phyloP scores from a whole-genome alignment of 371 early-diverging fungal genomes.

The Dipsacomyces acuminosporus region DNA sequence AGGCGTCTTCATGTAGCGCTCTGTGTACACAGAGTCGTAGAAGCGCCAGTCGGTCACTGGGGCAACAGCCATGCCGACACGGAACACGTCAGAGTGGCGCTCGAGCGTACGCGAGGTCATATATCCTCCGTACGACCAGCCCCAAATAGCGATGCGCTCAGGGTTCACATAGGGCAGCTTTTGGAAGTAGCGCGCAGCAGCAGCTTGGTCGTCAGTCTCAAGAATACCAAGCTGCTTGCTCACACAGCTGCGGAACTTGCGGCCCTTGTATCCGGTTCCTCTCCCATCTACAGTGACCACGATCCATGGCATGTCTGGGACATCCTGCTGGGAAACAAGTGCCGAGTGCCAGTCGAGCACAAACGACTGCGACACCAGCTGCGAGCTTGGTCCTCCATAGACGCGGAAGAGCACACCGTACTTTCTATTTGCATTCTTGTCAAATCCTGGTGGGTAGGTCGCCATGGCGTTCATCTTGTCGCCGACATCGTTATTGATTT shows the following conservation, averaged over 20 bases:
- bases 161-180: conserved; percentile 69
- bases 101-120: conserved; percentile 83
- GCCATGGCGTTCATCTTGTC: conserved; percentile 76
- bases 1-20: conserved; percentile 93
- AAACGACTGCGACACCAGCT: conserved; percentile 69
- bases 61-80: conserved; percentile 87
- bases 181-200: conserved; percentile 72
- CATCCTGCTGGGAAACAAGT: conserved; percentile 55
- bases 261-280: conserved; percentile 86
- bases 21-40: conserved; percentile 91
- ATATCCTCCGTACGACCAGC: conserved; percentile 97
- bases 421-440: conserved; percentile 52
- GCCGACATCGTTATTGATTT: conserved; percentile 55
- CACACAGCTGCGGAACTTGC: conserved; percentile 73
- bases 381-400: conserved; percentile 93
- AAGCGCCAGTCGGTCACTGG: conserved; percentile 93
- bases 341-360: conserved; percentile 64
- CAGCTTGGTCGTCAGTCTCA: conserved; percentile 83
- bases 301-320: conserved; percentile 54
- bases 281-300: conserved; percentile 81
- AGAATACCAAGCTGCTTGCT: conserved; percentile 70
- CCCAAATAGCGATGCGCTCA: conserved; percentile 89
- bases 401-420: conserved; percentile 89
- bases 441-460: conserved; percentile 78
- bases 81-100: conserved; percentile 73